Conservation (phyloP, 768 basidiomycete species). For the Auricularia heimuer region DNA sequence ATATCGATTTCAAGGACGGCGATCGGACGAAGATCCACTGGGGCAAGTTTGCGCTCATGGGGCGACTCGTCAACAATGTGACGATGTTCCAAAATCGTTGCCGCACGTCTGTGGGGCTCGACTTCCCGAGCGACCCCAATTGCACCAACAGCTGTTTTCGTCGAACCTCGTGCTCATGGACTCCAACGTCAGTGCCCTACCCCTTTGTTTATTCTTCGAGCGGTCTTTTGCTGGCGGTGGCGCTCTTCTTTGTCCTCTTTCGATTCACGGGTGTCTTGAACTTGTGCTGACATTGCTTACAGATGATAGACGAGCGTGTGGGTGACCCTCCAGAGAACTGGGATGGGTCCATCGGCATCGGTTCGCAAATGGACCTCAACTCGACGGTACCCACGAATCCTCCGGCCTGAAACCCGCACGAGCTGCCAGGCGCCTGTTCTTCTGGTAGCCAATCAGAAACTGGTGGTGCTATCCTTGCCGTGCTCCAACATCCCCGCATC, state of each 20-base stretch:
- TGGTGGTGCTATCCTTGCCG: too few species aligned
- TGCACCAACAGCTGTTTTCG: slow-evolving; percentile 41
- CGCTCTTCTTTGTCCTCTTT: neutral
- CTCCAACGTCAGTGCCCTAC: slow-evolving; percentile 41
- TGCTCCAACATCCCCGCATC: too few species aligned
- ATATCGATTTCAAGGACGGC: slow-evolving; percentile 56
- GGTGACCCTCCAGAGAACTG: neutral
- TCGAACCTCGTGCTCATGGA: slow-evolving; percentile 51
- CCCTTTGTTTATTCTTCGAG: neutral
- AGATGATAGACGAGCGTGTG: neutral
- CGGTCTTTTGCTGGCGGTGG: neutral
- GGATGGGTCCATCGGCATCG: neutral
- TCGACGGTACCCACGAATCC: neutral
- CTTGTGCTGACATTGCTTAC: neutral
- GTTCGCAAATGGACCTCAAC: neutral
- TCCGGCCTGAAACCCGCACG: neutral
- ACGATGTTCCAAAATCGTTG: slow-evolving; percentile 72
- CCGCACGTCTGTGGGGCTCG: slow-evolving; percentile 44
- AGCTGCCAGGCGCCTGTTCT: neutral
- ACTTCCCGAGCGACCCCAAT: slow-evolving; percentile 45
- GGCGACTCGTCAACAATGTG: slow-evolving; percentile 70
- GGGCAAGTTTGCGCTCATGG: slow-evolving; percentile 94
- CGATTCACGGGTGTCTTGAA: neutral
- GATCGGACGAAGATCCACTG: slow-evolving; percentile 77
- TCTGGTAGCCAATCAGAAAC: neutral